Conservation (phyloP, 352 stramenopile species). For the Pythium pyrilobum region DNA sequence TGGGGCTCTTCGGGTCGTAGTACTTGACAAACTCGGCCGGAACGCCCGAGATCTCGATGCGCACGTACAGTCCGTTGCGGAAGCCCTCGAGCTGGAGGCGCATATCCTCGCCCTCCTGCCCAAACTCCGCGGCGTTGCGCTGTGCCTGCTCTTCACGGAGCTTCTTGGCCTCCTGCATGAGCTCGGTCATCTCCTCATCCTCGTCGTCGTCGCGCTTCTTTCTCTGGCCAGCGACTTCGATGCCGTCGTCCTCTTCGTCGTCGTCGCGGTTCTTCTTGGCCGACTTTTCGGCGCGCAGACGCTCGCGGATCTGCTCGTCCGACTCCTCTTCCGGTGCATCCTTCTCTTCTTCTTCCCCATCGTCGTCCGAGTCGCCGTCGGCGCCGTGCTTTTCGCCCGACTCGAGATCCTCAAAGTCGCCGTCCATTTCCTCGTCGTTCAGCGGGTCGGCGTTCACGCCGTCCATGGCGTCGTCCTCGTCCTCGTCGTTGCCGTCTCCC, state of each 20-base stretch:
- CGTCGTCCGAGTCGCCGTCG: slow-evolving; percentile 6
- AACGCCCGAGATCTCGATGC: slow-evolving; percentile 94
- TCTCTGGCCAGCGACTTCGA: slow-evolving; percentile 23
- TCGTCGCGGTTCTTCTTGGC: slow-evolving; percentile 83
- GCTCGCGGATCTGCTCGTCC: slow-evolving; percentile 74
- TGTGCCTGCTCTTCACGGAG: slow-evolving; percentile 75
- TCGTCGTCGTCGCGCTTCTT: slow-evolving; percentile 46
- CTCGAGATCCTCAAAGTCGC: slow-evolving; percentile 98
- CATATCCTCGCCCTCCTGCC: slow-evolving; percentile 90
- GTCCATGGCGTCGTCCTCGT: slow-evolving; percentile 35
- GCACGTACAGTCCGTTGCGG: slow-evolving; percentile 95
- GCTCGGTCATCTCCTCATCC: slow-evolving; percentile 84
- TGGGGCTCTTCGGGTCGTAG: slow-evolving; percentile 88
- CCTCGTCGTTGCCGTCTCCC: slow-evolving; percentile 38
- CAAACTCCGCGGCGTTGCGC: slow-evolving; percentile 94
- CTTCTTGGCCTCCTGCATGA: slow-evolving; percentile 81
- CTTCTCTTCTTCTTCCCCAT: slow-evolving; percentile 29
- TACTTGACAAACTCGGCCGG: slow-evolving; percentile 94
- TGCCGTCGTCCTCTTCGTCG: slow-evolving; percentile 54
- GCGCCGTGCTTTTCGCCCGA: slow-evolving; percentile 77
- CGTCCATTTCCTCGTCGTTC: slow-evolving; percentile 90
- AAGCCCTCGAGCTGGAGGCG: slow-evolving; percentile 94
- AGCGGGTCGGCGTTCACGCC: slow-evolving; percentile 37
- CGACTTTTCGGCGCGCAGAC: slow-evolving; percentile 88
- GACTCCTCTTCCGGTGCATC: slow-evolving; percentile 47